Conservation (phyloP, 2,329 filamentous ascomycete genomes). For the Pyrenophora teres region DNA sequence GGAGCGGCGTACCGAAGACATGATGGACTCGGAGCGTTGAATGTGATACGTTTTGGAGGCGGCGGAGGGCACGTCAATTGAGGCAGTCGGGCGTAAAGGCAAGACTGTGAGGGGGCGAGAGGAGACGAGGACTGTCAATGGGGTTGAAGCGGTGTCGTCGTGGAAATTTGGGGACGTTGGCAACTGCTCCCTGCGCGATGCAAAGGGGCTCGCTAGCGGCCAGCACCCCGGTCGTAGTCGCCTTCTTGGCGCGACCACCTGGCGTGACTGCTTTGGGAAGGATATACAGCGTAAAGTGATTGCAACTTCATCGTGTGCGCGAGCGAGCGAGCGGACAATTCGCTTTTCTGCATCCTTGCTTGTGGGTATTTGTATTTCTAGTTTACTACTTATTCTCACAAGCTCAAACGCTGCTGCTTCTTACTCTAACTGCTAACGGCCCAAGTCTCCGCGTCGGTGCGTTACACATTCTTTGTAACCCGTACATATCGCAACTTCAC, state of each 20-base stretch:
- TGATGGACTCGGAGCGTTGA: conserved; percentile 31
- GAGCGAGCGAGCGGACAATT: not conserved
- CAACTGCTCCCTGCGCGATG: conserved; percentile 45
- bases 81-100: conserved; percentile 26
- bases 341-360: not conserved
- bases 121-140: conserved; percentile 29
- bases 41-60: conserved; percentile 26
- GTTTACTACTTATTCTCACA: no score
- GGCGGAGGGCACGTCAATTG: conserved; percentile 21
- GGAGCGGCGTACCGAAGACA: conserved; percentile 46
- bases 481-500: not conserved
- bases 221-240: conserved; percentile 38
- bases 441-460: no score
- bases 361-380: no score
- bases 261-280: conserved; percentile 27
- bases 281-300: conserved; percentile 11
- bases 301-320: not conserved
- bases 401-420: no score
- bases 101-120: conserved; percentile 26
- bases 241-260: conserved; percentile 36
- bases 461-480: no score
- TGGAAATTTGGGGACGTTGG: conserved; percentile 49
- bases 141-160: conserved; percentile 39
- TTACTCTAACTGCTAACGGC: no score
- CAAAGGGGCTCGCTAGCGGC: conserved; percentile 49